These are phyloP conservation scores for Chlorella sp. DNA, from an alignment of 139 green algal genomes.

Conservation along the genomic window DNA sequence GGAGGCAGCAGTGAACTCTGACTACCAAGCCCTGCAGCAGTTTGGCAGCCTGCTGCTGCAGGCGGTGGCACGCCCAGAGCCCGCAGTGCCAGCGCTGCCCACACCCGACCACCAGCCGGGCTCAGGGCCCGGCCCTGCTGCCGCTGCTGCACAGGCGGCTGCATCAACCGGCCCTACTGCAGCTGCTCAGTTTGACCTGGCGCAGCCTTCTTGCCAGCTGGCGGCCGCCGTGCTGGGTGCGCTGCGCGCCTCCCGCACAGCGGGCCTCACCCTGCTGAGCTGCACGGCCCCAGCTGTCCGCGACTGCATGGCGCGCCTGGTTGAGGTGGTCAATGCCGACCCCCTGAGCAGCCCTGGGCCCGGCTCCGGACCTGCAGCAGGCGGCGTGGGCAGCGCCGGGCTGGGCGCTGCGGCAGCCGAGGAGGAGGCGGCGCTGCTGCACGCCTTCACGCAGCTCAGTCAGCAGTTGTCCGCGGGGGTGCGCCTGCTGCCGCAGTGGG, in stretches of 20 bases:
- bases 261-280: constrained; percentile 20
- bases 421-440: constrained; percentile 6
- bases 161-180: not conserved
- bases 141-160: not conserved
- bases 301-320: constrained; percentile 3
- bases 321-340: not conserved
- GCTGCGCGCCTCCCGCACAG: not conserved
- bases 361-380: too few relatives aligned
- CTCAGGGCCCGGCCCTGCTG: not conserved
- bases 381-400: not conserved
- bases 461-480: constrained; percentile 7
- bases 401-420: not conserved
- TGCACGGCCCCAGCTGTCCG: not conserved
- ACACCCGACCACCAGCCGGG: not conserved
- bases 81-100: not conserved
- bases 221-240: not conserved
- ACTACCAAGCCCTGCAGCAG: constrained; percentile 6
- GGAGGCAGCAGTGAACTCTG: not conserved
- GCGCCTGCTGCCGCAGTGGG: constrained; percentile 18
- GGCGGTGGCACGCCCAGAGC: not conserved
- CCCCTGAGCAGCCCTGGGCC: not conserved
- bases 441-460: not conserved
- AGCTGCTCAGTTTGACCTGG: not conserved
- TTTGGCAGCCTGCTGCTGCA: constrained; percentile 9
- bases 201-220: not conserved